Evolutionary conservation across 768 basidiomycete species (phyloP).

Genomic region (Phanerochaete carnosa): DNA sequence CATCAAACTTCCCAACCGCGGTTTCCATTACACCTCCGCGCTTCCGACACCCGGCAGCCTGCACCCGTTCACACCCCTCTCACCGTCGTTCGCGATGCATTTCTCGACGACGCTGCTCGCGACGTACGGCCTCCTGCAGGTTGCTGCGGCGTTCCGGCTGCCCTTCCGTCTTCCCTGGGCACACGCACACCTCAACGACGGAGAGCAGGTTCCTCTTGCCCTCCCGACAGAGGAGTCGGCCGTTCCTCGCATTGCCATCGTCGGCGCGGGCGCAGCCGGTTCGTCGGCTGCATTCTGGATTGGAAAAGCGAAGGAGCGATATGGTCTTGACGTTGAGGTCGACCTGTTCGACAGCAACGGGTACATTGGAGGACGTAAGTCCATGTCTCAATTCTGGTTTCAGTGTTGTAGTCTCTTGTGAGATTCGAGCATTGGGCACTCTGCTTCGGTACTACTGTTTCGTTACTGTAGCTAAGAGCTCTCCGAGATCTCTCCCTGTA

Average conservation of each 20-base stretch:
- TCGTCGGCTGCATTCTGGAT: slow-evolving; percentile 85
- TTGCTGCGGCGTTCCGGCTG: slow-evolving; percentile 2
- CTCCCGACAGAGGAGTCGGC: background rate
- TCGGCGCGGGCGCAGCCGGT: slow-evolving; percentile 89
- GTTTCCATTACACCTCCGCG: background rate
- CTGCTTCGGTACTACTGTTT: no score
- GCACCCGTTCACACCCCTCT: background rate
- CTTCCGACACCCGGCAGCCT: background rate
- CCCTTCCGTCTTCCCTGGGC: slow-evolving; percentile 13
- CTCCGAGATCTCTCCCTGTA: no score
- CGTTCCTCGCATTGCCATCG: slow-evolving; percentile 69
- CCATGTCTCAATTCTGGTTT: background rate
- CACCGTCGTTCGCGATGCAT: background rate
- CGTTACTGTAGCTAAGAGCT: no score
- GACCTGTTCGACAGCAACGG: slow-evolving; percentile 79
- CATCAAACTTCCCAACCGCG: background rate
- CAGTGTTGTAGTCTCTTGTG: background rate
- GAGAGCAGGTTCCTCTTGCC: background rate
- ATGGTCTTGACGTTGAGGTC: slow-evolving; percentile 65
- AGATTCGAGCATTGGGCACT: background rate
- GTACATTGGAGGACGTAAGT: slow-evolving; percentile 86
- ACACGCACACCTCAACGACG: background rate
- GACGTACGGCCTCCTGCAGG: slow-evolving; percentile 1
- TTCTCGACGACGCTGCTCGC: background rate
- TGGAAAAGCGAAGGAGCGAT: slow-evolving; percentile 69